Conservation (phyloP, 2,329 filamentous ascomycete species). For the Trichophaea hybrida region DNA sequence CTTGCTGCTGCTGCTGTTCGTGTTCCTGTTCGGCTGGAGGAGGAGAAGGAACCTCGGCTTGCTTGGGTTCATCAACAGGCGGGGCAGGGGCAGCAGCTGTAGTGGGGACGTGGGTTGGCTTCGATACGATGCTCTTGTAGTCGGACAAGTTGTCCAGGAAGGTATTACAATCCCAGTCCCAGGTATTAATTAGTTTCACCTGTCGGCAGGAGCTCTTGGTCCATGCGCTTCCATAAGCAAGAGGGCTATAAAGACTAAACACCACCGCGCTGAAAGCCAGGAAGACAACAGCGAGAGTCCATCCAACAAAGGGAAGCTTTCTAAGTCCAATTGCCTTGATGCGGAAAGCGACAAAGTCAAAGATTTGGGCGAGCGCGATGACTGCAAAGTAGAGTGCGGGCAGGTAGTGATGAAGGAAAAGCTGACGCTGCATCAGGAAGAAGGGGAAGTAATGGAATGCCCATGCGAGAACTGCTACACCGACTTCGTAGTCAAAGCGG, state of each 20-base stretch:
- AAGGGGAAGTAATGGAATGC: conserved; percentile 98
- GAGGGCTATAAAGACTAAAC: conserved; percentile 73
- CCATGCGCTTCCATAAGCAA: conserved; percentile 89
- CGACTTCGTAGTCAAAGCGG: conserved; percentile 94
- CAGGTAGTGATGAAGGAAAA: conserved; percentile 98
- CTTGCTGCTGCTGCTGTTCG: conserved; percentile 7
- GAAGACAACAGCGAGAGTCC: conserved; percentile 57
- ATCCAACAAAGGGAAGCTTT: conserved; percentile 58
- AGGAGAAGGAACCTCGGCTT: background rate
- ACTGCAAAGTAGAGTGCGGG: conserved; percentile 92
- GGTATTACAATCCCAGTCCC: conserved; percentile 97
- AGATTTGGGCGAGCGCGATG: conserved; percentile 73
- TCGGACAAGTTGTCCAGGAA: conserved; percentile 50
- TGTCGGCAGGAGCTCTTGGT: conserved; percentile 74
- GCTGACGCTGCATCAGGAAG: conserved; percentile 92
- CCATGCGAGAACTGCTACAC: conserved; percentile 81
- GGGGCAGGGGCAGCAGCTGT: background rate
- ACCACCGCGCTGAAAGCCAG: conserved; percentile 58
- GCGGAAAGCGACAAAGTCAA: conserved; percentile 69
- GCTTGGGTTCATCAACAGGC: background rate
- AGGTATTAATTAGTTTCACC: conserved; percentile 73
- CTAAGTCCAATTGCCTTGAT: conserved; percentile 53
- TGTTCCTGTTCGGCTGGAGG: background rate
- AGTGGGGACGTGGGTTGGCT: conserved; percentile 8
- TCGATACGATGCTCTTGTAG: conserved; percentile 1